These are phyloP conservation scores for Glycyrrhiza uralensis DNA, from an alignment of 306 rosid genomes.

Conservation along the genomic window DNA sequence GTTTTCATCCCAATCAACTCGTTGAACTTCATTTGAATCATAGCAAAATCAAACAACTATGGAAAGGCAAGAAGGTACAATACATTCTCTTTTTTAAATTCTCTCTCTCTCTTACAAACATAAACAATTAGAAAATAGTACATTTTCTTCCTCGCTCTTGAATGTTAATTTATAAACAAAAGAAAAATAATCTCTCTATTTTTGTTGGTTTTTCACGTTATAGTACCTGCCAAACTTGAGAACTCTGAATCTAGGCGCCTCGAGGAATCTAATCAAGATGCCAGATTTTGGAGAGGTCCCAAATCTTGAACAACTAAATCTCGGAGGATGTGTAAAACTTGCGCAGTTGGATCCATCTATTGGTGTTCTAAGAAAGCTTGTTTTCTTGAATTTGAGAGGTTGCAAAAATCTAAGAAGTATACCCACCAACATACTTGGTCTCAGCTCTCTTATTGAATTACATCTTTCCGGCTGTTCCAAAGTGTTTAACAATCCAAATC, in stretches of 20 bases:
- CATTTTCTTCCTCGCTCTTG: background rate
- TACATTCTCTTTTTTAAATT: background rate
- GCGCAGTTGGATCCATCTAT: background rate
- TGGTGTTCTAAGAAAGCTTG: background rate
- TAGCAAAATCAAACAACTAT: background rate
- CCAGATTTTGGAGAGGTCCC: background rate
- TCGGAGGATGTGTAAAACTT: background rate
- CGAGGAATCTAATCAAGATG: background rate
- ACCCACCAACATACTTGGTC: background rate
- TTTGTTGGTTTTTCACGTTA: background rate
- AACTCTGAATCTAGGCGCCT: background rate
- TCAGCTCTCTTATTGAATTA: background rate
- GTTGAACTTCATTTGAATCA: background rate
- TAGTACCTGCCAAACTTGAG: background rate
- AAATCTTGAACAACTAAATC: background rate
- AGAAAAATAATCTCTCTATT: background rate
- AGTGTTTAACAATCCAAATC: background rate
- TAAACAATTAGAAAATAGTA: too few species aligned
- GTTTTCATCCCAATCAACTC: constrained; percentile 7
- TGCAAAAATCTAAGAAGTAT: background rate
- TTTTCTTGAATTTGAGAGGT: background rate
- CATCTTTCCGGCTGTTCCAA: background rate
- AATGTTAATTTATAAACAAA: background rate
- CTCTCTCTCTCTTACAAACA: background rate
- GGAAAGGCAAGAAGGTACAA: constrained; percentile 15